Percentiles rank a stretch among this genome's conserved stretches.
phyloP scores from a whole-genome alignment of 352 stramenopile species.

The Phytophthora pinifolia region DNA sequence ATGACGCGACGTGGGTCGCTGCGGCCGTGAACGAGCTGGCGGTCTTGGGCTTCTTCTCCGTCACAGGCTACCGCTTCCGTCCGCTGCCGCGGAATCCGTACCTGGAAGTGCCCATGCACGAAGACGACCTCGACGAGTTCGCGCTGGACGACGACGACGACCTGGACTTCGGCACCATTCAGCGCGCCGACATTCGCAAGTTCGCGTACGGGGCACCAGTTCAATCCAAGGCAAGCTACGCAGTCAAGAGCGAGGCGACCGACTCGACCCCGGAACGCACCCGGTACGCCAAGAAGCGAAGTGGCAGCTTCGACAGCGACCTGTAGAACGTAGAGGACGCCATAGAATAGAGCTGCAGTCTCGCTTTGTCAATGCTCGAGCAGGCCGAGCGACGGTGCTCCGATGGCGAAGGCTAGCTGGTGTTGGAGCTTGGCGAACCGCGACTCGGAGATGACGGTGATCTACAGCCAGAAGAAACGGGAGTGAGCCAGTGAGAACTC shows the following conservation, averaged over 20 bases:
- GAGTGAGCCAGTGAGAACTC: neutral
- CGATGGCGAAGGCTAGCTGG: slow-evolving; percentile 5
- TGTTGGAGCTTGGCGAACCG: slow-evolving; percentile 16
- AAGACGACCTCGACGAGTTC: slow-evolving; percentile 83
- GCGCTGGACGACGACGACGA: slow-evolving; percentile 55
- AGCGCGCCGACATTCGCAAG: slow-evolving; percentile 38
- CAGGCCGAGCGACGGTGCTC: neutral
- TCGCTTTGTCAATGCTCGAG: slow-evolving; percentile 7
- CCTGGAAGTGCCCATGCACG: slow-evolving; percentile 71
- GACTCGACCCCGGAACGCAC: slow-evolving; percentile 1
- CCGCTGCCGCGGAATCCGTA: slow-evolving; percentile 93
- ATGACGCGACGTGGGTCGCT: slow-evolving; percentile 82
- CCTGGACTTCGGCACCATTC: slow-evolving; percentile 37
- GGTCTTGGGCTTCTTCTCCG: slow-evolving; percentile 91
- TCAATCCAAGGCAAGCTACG: slow-evolving; percentile 15
- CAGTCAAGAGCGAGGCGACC: slow-evolving; percentile 10
- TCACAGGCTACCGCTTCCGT: slow-evolving; percentile 92
- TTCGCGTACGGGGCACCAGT: slow-evolving; percentile 33
- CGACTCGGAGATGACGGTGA: slow-evolving; percentile 26
- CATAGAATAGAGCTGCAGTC: slow-evolving; percentile 9
- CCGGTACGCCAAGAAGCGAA: slow-evolving; percentile 28
- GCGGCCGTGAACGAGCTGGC: slow-evolving; percentile 71
- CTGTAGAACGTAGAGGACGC: slow-evolving; percentile 23
- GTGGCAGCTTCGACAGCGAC: slow-evolving; percentile 29
- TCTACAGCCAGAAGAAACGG: slow-evolving; percentile 12